Evolutionary conservation across 345 rosid species (phyloP).

Genomic region (Eucalyptus erythrocorys): DNA sequence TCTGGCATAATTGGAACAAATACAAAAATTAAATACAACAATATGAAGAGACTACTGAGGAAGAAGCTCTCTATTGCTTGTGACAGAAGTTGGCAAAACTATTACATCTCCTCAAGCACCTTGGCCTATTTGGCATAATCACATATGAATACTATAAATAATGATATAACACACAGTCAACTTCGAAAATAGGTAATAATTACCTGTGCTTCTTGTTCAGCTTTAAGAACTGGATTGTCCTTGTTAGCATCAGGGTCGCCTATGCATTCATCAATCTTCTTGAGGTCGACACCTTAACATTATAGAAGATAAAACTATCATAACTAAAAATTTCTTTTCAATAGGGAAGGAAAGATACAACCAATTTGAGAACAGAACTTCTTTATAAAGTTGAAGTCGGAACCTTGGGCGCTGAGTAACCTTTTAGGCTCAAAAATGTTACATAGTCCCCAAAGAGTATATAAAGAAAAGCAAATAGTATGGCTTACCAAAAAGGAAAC

Average conservation of each 20-base stretch:
- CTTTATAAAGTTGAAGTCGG: neutral
- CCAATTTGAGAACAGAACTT: neutral
- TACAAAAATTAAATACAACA: neutral
- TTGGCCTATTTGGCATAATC: neutral
- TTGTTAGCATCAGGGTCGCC: conserved; percentile 19
- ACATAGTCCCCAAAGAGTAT: neutral
- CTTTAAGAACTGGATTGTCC: conserved; percentile 22
- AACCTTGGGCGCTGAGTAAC: neutral
- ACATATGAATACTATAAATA: neutral
- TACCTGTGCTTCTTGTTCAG: conserved; percentile 32
- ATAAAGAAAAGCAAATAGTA: neutral
- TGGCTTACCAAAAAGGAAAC: neutral
- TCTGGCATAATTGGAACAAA: conserved; percentile 4
- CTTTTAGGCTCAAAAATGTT: neutral
- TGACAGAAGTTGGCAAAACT: neutral
- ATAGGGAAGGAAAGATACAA: neutral
- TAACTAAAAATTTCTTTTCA: neutral
- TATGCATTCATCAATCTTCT: conserved; percentile 23
- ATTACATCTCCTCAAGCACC: neutral
- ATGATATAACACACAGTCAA: neutral
- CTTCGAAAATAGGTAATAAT: neutral
- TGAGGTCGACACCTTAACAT: conserved; percentile 5
- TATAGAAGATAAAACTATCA: neutral
- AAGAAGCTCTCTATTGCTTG: neutral
- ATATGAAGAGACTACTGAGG: neutral